A percentile compares a stretch with the other conserved stretches of the same genome.
These are phyloP conservation scores for Balamuthia mandrillaris DNA, from an alignment of 208 protist genomes.

Conservation along the genomic window DNA sequence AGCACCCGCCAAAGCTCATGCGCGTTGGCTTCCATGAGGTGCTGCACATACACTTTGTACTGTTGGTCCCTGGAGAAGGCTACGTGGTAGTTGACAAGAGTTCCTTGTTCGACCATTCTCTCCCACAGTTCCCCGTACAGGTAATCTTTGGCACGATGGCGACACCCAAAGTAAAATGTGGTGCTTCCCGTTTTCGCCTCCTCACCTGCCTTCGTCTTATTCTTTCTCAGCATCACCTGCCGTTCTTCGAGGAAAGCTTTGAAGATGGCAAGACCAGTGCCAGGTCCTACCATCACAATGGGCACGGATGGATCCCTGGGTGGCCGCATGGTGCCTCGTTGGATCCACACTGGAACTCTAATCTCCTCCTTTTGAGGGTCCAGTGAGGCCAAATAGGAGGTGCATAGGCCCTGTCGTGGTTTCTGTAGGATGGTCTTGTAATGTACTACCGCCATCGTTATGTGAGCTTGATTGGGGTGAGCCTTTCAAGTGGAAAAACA, in stretches of 20 bases:
- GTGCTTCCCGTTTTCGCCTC: not conserved
- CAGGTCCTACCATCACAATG: constrained; percentile 58
- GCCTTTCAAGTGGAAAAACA: not conserved
- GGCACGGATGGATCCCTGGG: constrained; percentile 4
- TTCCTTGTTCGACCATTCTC: not conserved
- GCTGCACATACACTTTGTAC: constrained; percentile 54
- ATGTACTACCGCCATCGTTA: constrained; percentile 42
- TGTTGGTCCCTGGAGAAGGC: constrained; percentile 49
- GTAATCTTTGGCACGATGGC: constrained; percentile 43
- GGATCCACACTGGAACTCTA: constrained; percentile 39
- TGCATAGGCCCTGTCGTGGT: constrained; percentile 44
- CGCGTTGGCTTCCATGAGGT: constrained; percentile 39
- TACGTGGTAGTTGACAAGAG: not conserved
- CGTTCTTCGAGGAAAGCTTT: constrained; percentile 50
- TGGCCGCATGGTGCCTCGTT: constrained; percentile 19
- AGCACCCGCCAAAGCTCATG: constrained; percentile 38
- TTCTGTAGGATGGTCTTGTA: constrained; percentile 36
- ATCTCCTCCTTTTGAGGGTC: not conserved
- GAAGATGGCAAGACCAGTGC: constrained; percentile 58
- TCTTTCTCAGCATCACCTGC: not conserved
- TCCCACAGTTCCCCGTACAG: constrained; percentile 47
- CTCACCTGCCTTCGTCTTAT: not conserved
- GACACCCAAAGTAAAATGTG: constrained; percentile 58
- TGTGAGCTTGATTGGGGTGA: constrained; percentile 14
- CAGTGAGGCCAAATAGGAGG: constrained; percentile 38